Evolutionary conservation across 805 yeast species (phyloP), one percentile per base, ranked within the genome.

Genomic region (Pichia pseudocactophila): DNA sequence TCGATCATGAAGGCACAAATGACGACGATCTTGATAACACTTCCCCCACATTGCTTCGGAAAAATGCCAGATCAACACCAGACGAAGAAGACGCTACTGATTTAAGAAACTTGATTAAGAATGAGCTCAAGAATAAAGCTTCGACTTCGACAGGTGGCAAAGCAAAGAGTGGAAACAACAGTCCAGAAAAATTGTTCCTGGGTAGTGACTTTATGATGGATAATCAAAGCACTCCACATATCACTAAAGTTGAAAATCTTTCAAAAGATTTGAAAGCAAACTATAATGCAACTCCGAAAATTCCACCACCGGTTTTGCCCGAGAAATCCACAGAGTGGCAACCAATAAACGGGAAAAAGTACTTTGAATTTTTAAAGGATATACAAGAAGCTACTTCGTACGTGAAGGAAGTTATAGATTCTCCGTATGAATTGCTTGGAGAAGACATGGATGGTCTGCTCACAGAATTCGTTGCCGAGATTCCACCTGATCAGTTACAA

Each of bases 361-460:
- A 64, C 8, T 52, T 56, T 33, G 47, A 49, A 3, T 43, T 50
- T 32, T 46, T 57, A 4, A 49, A 49, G 3, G 69, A 66, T 18
- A 42, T 68, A 15, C 47, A 55, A 25, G 61, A 59, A 9, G 63
- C 68, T 8, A 51, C 61, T 9, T 50, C 51, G 3, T 56, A 49
- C 37, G 48, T 57, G 12, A 46, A 50, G 30, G 56, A 51, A 16
- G 52, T 59, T 10, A 31, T 56, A n/a, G 51, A 61, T 8, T 60
- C 70, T 0, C 57, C 57, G 8, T 66, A 65, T 46, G 66, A 48
- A 2, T 53, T 63, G 12, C 39, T 80, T 15, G 68, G 72, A 48
- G 76, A 80, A 47, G 94, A 83, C 54, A 56, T 66, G 33, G 85
- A 80, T 44, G 88, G 90, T 1, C 71, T 72, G 25, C 59, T 83